These are phyloP conservation scores for Vaccinium macrocarpon DNA, from an alignment of 148 eudicot genomes.

Conservation along the genomic window DNA sequence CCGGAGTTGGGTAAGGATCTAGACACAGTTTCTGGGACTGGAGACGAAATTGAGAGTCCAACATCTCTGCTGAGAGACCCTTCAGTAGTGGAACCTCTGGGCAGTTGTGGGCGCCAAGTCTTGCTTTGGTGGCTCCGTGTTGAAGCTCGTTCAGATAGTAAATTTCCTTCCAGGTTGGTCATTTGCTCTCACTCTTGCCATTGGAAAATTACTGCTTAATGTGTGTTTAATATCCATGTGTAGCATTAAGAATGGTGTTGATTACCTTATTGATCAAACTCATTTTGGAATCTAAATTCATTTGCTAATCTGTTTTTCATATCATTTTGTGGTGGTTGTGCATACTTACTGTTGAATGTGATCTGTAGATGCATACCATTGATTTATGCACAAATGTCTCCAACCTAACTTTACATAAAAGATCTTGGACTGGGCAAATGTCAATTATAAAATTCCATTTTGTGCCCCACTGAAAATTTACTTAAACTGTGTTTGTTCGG, in stretches of 20 bases:
- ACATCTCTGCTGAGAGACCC: constrained; percentile 62
- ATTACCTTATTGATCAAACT: neutral
- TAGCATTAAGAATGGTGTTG: neutral
- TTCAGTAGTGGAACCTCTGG: constrained; percentile 88
- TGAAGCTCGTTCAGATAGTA: constrained; percentile 96
- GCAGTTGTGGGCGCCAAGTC: constrained; percentile 88
- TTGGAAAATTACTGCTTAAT: no score
- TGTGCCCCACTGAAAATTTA: neutral
- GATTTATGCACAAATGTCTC: neutral
- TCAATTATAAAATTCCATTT: neutral
- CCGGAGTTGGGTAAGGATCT: constrained; percentile 80
- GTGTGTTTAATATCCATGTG: no score
- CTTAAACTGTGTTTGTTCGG: no score
- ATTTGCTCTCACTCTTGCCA: neutral
- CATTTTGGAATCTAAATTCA: neutral
- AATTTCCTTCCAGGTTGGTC: constrained; percentile 85
- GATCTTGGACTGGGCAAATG: neutral
- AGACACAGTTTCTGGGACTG: constrained; percentile 35
- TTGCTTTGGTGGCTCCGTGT: constrained; percentile 99
- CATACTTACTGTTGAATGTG: neutral
- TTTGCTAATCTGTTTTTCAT: neutral
- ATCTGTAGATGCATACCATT: neutral
- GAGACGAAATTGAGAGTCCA: constrained; percentile 65
- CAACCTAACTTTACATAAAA: neutral
- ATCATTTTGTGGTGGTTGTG: neutral